Evolutionary conservation across 768 basidiomycete genomes (phyloP).

Genomic region (Mycena amicta): DNA sequence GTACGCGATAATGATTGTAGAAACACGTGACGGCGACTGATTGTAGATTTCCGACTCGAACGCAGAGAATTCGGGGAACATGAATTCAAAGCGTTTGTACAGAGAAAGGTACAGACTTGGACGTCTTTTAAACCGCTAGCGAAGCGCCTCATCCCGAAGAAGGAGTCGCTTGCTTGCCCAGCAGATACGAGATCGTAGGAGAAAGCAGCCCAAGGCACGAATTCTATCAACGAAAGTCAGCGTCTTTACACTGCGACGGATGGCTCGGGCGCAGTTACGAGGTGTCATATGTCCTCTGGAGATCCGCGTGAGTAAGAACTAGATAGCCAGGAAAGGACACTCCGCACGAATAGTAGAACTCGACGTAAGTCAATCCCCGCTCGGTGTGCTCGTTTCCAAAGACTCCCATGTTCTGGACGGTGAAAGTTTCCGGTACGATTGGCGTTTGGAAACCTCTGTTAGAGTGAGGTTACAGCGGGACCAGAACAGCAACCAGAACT

Average conservation of each 20-base stretch:
- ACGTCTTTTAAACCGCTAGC: too few species aligned
- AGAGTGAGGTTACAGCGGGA: background rate
- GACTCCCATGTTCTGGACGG: slow-evolving; percentile 64
- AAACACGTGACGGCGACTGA: too few species aligned
- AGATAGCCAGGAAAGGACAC: background rate
- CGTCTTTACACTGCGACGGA: too few species aligned
- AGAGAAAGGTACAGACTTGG: too few species aligned
- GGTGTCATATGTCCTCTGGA: slow-evolving; percentile 62
- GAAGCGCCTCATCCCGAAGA: slow-evolving; percentile 30
- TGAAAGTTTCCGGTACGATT: slow-evolving; percentile 59
- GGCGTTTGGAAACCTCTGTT: slow-evolving; percentile 58
- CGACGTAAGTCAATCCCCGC: slow-evolving; percentile 64
- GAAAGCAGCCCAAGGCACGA: slow-evolving; percentile 53
- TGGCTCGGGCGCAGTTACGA: too few species aligned
- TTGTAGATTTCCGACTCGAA: too few species aligned
- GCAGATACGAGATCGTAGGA: slow-evolving; percentile 42
- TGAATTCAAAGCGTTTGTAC: too few species aligned
- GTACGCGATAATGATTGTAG: too few species aligned
- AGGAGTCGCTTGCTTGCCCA: slow-evolving; percentile 50
- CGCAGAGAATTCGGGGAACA: too few species aligned
- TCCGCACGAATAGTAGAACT: slow-evolving; percentile 45
- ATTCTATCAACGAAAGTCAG: slow-evolving; percentile 35
- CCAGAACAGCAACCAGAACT: slow-evolving; percentile 32
- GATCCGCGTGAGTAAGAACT: background rate
- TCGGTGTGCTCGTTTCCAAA: slow-evolving; percentile 64